These are phyloP conservation scores for Fusarium buharicum DNA, from an alignment of 2,329 filamentous ascomycete genomes.

Conservation along the genomic window DNA sequence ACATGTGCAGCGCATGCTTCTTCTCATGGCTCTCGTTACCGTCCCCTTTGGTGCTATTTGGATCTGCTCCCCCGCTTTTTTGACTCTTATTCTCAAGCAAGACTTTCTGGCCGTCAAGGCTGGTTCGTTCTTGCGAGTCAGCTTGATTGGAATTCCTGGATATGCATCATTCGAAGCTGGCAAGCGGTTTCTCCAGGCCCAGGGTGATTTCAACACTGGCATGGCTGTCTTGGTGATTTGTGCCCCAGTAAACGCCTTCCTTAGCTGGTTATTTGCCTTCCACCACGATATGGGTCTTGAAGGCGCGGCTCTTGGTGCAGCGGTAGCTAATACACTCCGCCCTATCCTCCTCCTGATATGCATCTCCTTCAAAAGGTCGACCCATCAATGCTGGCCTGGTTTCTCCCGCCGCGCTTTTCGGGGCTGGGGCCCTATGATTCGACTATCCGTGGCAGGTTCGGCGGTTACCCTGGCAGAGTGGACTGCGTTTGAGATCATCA, in stretches of 20 bases:
- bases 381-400: slow-evolving; percentile 51
- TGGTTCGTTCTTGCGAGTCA: slow-evolving; percentile 59
- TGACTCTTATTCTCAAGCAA: slow-evolving; percentile 59
- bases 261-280: slow-evolving; percentile 62
- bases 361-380: slow-evolving; percentile 52
- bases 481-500: slow-evolving; percentile 57
- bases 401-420: slow-evolving; percentile 51
- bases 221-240: slow-evolving; percentile 59
- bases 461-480: slow-evolving; percentile 56
- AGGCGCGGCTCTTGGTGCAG: slow-evolving; percentile 62
- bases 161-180: slow-evolving; percentile 65
- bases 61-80: slow-evolving; percentile 59
- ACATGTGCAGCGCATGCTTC: slow-evolving; percentile 63
- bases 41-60: slow-evolving; percentile 62
- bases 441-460: slow-evolving; percentile 53
- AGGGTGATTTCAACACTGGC: slow-evolving; percentile 63
- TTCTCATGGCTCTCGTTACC: slow-evolving; percentile 59
- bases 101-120: slow-evolving; percentile 59
- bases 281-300: slow-evolving; percentile 57
- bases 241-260: slow-evolving; percentile 58
- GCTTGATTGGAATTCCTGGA: slow-evolving; percentile 61
- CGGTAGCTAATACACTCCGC: slow-evolving; percentile 60
- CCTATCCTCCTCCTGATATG: slow-evolving; percentile 60
- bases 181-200: slow-evolving; percentile 65
- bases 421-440: slow-evolving; percentile 55